Evolutionary conservation across 2,329 filamentous ascomycete genomes (phyloP).

Genomic region (Hirsutella rhossiliensis): DNA sequence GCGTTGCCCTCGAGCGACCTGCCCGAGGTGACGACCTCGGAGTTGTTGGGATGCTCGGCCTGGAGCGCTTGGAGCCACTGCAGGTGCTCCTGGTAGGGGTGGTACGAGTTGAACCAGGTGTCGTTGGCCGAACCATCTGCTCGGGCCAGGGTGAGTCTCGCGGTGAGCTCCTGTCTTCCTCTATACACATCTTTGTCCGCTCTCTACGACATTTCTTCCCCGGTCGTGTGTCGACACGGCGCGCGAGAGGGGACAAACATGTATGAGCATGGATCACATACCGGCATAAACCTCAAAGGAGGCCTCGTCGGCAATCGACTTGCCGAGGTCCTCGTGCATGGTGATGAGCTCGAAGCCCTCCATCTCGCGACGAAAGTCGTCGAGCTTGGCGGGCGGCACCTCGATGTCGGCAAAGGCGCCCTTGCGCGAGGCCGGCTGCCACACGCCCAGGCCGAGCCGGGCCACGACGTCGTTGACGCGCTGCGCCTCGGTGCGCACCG

Average conservation of each 20-base stretch:
- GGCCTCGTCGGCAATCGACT: constrained; percentile 22
- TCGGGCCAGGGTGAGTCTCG: no score
- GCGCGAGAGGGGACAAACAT: background rate
- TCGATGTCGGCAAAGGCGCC: constrained; percentile 26
- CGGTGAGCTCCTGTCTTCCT: background rate
- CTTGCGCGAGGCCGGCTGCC: constrained; percentile 20
- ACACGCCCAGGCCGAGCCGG: constrained; percentile 21
- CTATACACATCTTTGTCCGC: no score
- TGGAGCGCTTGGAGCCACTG: constrained; percentile 33
- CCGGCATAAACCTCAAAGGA: constrained; percentile 16
- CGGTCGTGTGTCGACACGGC: no score
- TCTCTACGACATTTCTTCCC: no score
- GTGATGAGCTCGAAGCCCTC: constrained; percentile 17
- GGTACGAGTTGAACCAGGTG: constrained; percentile 42
- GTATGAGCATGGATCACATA: constrained; percentile 6
- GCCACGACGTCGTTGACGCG: constrained; percentile 20
- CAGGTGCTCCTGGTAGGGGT: constrained; percentile 37
- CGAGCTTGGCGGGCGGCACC: constrained; percentile 21
- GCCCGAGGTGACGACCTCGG: constrained; percentile 37
- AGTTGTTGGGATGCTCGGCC: constrained; percentile 27
- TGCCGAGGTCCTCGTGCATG: constrained; percentile 28
- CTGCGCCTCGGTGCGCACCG: constrained; percentile 19
- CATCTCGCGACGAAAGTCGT: constrained; percentile 19
- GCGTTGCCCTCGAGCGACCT: constrained; percentile 31
- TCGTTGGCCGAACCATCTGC: constrained; percentile 13